phyloP scores from a whole-genome alignment of 306 rosid species.

The Citrullus mucosospermus region DNA sequence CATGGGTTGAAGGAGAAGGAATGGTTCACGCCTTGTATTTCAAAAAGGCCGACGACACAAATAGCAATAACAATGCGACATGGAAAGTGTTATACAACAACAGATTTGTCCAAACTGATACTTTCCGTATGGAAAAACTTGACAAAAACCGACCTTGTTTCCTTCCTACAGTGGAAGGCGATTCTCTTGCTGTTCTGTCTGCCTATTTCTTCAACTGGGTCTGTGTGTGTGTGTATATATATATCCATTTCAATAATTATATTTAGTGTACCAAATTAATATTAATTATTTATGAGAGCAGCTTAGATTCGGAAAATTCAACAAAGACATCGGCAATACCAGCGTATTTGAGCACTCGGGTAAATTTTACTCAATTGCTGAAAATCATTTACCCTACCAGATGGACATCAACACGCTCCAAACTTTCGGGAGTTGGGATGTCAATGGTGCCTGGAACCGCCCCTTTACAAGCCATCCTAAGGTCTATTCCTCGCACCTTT shows the following conservation, averaged over 20 bases:
- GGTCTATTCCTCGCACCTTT: too few relatives aligned
- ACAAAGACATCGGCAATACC: conserved; percentile 55
- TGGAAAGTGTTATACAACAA: conserved; percentile 48
- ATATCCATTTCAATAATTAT: too few relatives aligned
- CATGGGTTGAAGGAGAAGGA: conserved; percentile 85
- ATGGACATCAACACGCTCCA: conserved; percentile 37
- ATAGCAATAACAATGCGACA: background rate
- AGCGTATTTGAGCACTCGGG: conserved; percentile 59
- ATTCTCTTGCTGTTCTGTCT: conserved; percentile 33
- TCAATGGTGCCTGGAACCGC: conserved; percentile 42
- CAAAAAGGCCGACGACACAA: background rate
- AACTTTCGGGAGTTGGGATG: conserved; percentile 43
- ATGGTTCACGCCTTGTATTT: conserved; percentile 65
- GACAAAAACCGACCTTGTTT: conserved; percentile 40
- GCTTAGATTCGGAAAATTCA: conserved; percentile 49
- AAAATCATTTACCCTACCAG: conserved; percentile 54
- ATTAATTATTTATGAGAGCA: background rate
- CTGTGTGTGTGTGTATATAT: too few relatives aligned
- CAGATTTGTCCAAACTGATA: conserved; percentile 45
- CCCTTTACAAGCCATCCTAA: conserved; percentile 55
- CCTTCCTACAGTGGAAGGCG: conserved; percentile 44
- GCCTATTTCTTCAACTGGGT: conserved; percentile 37
- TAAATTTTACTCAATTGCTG: conserved; percentile 44
- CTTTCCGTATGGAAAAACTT: conserved; percentile 31
- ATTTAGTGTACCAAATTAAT: too few relatives aligned